Evolutionary conservation across 1,139 yeast species (phyloP), one percentile per base, ranked within the genome.

Genomic region (Yamadazyma atlantica): DNA sequence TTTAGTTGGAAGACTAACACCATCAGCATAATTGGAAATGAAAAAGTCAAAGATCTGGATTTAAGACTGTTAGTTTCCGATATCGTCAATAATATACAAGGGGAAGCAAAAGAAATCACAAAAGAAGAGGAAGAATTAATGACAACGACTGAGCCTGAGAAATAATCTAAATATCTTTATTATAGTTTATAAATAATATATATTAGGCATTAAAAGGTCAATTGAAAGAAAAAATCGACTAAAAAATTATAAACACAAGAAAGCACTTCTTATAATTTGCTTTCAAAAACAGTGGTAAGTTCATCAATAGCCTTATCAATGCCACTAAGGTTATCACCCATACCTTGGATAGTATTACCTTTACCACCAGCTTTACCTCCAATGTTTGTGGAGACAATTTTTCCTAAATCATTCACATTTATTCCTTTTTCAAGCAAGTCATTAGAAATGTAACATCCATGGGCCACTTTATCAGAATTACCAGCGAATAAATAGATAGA

Each of bases 361-460:
- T 88, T 92, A 62, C 99, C 99, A 66, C 99, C 99, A 42, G 96
- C 95, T 62, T 85, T 87, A 63, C 99, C 99, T 49, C 98, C 99
- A 52, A 94, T 80, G 53, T 75, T 72, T 38, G 69, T 66, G 34
- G 90, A 70, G 33, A 86, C 97, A 41, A 75, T 68, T 39, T 73
- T 67, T 27, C 95, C 95, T 50, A 89, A 75, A 23, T 78, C 89
- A 45, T 78, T 69, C 28, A 96, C 96, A 50, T 81, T 75, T 30
- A 88, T 68, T 38, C 92, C 92, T 61, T 84, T 79, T 36, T 73
- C 74, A 46, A 82, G 68, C 26, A 90, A 87, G 36, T 65, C 80
- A 47, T 85, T 82, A 3, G 95, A 79, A 40, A 92, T 74, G 65
- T 81, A 90, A 62, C 96, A 89, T 47, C 97, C 97, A 57, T 92